phyloP scores from a whole-genome alignment of 371 early-diverging fungal genomes.

The Mucor saturninus region DNA sequence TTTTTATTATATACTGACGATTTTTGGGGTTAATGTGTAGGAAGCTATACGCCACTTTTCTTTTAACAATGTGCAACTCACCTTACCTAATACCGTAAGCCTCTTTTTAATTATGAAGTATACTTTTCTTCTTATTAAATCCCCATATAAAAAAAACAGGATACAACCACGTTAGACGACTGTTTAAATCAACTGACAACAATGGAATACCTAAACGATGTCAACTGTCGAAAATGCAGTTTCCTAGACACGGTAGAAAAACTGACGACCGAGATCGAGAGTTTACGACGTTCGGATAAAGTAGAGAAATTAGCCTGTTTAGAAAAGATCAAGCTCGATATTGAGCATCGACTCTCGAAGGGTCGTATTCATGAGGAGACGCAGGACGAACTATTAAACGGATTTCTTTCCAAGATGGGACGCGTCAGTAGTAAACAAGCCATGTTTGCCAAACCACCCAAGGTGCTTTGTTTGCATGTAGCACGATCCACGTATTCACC shows the following conservation, averaged over 20 bases:
- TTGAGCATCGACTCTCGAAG: constrained; percentile 12
- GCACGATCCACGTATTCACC: constrained; percentile 71
- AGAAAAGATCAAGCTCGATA: constrained; percentile 15
- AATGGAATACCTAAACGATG: constrained; percentile 68
- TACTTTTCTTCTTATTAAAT: too few relatives aligned
- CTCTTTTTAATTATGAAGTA: too few relatives aligned
- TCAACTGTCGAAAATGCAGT: constrained; percentile 69
- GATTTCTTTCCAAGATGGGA: constrained; percentile 60
- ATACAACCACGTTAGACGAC: constrained; percentile 56
- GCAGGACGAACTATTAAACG: constrained; percentile 8
- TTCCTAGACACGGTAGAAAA: constrained; percentile 54
- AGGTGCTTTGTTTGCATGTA: constrained; percentile 77
- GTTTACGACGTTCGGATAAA: constrained; percentile 1
- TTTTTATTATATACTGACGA: too few relatives aligned
- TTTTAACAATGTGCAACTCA: constrained; percentile 74
- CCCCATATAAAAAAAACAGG: constrained; percentile 10
- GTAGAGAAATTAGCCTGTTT: neutral
- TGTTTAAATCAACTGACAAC: constrained; percentile 60
- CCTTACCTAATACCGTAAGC: constrained; percentile 56
- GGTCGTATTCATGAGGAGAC: constrained; percentile 15
- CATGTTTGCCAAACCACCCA: constrained; percentile 35
- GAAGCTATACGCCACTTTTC: constrained; percentile 6
- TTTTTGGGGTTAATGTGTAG: neutral
- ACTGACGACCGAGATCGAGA: constrained; percentile 31
- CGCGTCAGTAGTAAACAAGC: constrained; percentile 60